Evolutionary conservation across 148 eudicot species (phyloP).

Genomic region (Rhododendron griersonianum): DNA sequence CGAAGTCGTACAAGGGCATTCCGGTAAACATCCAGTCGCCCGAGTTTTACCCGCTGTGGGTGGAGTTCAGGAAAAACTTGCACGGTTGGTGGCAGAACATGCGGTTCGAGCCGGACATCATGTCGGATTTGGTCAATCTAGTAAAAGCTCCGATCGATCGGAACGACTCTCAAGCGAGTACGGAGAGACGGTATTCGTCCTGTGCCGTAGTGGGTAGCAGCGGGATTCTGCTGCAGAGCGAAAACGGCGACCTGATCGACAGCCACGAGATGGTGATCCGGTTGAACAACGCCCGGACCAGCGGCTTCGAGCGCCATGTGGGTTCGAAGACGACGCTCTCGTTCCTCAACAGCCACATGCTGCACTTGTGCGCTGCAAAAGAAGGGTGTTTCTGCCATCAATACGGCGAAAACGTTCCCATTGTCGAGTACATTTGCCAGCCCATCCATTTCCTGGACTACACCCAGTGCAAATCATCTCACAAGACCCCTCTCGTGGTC

Average conservation of each 20-base stretch:
- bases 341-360: constrained; percentile 72
- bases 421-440: constrained; percentile 76
- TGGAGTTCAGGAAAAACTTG: constrained; percentile 37
- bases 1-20: constrained; percentile 28
- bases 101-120: constrained; percentile 33
- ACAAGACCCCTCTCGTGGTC: constrained; percentile 57
- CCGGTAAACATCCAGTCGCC: constrained; percentile 41
- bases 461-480: constrained; percentile 58
- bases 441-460: constrained; percentile 83
- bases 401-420: constrained; percentile 56
- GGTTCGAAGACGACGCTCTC: constrained; percentile 70
- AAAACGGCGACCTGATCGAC: constrained; percentile 58
- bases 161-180: constrained; percentile 3
- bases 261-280: constrained; percentile 73
- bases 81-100: constrained; percentile 54
- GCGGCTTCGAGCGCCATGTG: constrained; percentile 37
- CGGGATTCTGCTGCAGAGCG: constrained; percentile 62
- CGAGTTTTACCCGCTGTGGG: constrained; percentile 30
- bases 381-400: constrained; percentile 74
- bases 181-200: constrained; percentile 30
- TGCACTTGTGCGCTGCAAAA: constrained; percentile 65
- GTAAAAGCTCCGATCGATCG: constrained; percentile 23
- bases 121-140: constrained; percentile 41
- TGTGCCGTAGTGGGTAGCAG: constrained; percentile 93
- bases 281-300: constrained; percentile 67